Evolutionary conservation across 192 early-diverging fungal genomes (phyloP), one percentile per base, ranked within the genome.

Genomic region (Backusella sp.): DNA sequence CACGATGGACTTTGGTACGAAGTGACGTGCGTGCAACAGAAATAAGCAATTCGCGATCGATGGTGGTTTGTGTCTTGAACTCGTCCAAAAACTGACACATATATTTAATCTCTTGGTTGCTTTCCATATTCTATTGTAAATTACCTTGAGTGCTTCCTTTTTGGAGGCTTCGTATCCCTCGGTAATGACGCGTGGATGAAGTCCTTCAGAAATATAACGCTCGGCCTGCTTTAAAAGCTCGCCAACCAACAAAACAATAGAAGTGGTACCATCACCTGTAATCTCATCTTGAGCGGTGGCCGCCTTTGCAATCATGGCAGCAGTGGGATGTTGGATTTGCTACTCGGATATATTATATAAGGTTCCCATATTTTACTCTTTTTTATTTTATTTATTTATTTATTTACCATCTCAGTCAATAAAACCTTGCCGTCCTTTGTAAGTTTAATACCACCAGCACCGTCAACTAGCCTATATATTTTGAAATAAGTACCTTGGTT

Each of bases 321-420:
- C 98, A 4, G 97, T 98, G 7, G 98, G 98, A 84, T 99, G 96
- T 93, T 98, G 97, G 85, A 99, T 99, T 97, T 99, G 98, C 95
- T 95, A 82, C 39, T 34, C 19, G 12, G 41, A 69, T 35, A 69
- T 37, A 26, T 26, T 37, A 26, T 26, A 17, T 19, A n/a, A 53
- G 14, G 28, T 30, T 19, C 34, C 15, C n/a, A 5, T 4, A 28
- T 53, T 32, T 32, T 2, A 21, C 49, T 14, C 8, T 44, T 44
- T 8, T 23, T 2, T 59, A 12, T 26, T 12, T 59, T 14, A 1
- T 59, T 12, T 11, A 49, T 17, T 19, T 17, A n/a, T n/a, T 49
- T 21, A 49, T 79, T 76, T 88, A 97, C 95, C 98, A 99, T 99
- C 86, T 99, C 97, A 76, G 86, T 96, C 75, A 99, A 87, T 32